Evolutionary conservation across 2,329 filamentous ascomycete genomes (phyloP).

Genomic region (Colletotrichum higginsianum): DNA sequence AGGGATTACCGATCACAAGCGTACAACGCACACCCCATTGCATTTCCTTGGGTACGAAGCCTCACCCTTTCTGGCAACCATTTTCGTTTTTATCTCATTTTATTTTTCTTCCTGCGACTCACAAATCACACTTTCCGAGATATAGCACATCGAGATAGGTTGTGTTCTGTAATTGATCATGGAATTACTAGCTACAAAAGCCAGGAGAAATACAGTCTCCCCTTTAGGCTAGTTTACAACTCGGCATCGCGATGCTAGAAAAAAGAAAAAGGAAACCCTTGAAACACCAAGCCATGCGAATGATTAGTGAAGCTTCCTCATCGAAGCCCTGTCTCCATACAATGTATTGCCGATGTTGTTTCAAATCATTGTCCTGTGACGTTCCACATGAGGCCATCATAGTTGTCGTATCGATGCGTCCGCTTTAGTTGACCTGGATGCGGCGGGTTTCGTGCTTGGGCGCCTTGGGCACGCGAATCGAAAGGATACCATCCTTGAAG

Average conservation of each 20-base stretch:
- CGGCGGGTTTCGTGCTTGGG: constrained; percentile 70
- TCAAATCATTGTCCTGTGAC: not conserved
- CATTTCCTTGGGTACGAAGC: too few species aligned
- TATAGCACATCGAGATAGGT: too few species aligned
- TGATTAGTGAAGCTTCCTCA: not conserved
- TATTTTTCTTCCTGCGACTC: too few species aligned
- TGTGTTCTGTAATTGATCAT: too few species aligned
- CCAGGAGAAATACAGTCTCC: constrained; percentile 1
- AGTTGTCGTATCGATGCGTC: too few species aligned
- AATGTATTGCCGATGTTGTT: constrained; percentile 9
- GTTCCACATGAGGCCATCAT: too few species aligned
- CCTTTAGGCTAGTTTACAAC: not conserved
- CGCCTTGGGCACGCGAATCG: constrained; percentile 76
- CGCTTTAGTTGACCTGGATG: constrained; percentile 66
- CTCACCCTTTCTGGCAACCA: too few species aligned
- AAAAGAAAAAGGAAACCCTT: not conserved
- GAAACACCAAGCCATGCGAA: constrained; percentile 22
- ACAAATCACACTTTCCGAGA: too few species aligned
- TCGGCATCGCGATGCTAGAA: not conserved
- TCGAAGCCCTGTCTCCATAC: not conserved
- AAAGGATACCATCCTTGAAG: constrained; percentile 77
- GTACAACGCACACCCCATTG: too few species aligned
- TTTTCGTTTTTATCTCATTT: too few species aligned
- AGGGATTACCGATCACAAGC: not conserved
- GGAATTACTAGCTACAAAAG: constrained; percentile 2